phyloP scores from a whole-genome alignment of 352 stramenopile genomes.

The Pseudoperonospora humuli region DNA sequence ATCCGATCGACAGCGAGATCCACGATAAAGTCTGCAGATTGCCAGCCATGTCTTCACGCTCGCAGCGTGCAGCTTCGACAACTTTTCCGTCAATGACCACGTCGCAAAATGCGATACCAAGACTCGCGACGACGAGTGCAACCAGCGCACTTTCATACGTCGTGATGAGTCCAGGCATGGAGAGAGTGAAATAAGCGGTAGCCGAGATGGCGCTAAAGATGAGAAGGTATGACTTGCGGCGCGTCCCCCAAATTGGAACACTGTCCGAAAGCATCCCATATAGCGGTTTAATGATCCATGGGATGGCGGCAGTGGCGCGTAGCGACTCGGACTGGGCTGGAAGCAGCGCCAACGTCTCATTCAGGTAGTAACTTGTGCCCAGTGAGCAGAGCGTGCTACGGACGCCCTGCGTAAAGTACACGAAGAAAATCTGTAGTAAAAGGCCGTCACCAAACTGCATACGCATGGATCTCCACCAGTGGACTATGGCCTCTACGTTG shows the following conservation, averaged over 20 bases:
- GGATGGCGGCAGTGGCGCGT: conserved; percentile 56
- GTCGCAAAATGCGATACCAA: conserved; percentile 74
- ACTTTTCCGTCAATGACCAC: conserved; percentile 78
- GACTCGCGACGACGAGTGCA: conserved; percentile 61
- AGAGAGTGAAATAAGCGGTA: conserved; percentile 50
- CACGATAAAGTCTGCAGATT: conserved; percentile 78
- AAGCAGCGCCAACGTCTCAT: conserved; percentile 59
- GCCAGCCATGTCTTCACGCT: conserved; percentile 63
- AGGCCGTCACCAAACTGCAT: conserved; percentile 60
- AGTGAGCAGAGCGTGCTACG: conserved; percentile 69
- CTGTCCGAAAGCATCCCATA: conserved; percentile 77
- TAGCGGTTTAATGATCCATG: conserved; percentile 77
- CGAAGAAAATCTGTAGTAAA: conserved; percentile 76
- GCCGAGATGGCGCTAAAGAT: conserved; percentile 59
- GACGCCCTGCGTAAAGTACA: conserved; percentile 78
- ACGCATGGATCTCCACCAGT: conserved; percentile 57
- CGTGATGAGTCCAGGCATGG: conserved; percentile 45
- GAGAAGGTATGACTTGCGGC: conserved; percentile 74
- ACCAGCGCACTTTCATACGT: conserved; percentile 45
- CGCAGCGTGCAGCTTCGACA: conserved; percentile 57
- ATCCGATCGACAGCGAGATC: conserved; percentile 64
- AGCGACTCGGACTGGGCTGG: conserved; percentile 61
- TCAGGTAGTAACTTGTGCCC: conserved; percentile 74
- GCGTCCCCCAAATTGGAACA: conserved; percentile 60
- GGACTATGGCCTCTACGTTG: conserved; percentile 29